Conservation (phyloP, 805 yeast species). For the Scheffersomyces spartinae region DNA sequence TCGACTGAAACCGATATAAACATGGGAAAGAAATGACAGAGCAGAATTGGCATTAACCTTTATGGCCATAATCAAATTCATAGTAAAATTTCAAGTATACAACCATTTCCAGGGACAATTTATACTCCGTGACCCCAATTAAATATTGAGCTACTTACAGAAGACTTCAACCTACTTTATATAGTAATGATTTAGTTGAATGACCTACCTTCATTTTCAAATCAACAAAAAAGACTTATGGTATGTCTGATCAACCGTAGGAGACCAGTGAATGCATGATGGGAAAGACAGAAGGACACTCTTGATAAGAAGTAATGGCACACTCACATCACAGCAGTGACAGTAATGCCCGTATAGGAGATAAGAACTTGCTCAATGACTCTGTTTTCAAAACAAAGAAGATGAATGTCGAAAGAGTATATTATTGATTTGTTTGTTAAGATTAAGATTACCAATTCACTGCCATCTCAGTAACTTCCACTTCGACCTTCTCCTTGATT, state of each 20-base stretch:
- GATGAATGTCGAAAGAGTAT: conserved; percentile 60
- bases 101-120: conserved; percentile 79
- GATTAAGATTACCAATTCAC: conserved; percentile 63
- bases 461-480: no score
- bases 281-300: conserved; percentile 91
- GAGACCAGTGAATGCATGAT: conserved; percentile 67
- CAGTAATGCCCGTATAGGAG: conserved; percentile 78
- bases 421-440: conserved; percentile 86
- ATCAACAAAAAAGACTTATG: conserved; percentile 32
- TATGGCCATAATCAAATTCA: no score
- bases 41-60: no score
- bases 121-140: conserved; percentile 62
- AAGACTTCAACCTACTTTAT: conserved; percentile 78
- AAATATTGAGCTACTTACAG: conserved; percentile 86
- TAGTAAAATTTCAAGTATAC: conserved; percentile 90
- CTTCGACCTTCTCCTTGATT: no score
- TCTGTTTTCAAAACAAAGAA: conserved; percentile 67
- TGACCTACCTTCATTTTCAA: conserved; percentile 92
- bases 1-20: no score
- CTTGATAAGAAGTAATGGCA: conserved; percentile 71
- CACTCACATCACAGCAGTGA: conserved; percentile 92
- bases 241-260: conserved; percentile 6
- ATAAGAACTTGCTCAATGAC: conserved; percentile 70
- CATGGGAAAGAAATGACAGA: no score
- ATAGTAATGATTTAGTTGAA: conserved; percentile 65